A percentile compares a stretch with the other conserved stretches of the same genome.
These are phyloP conservation scores for Aspergillus panamensis DNA, from an alignment of 495 filamentous ascomycete species.

Conservation along the genomic window DNA sequence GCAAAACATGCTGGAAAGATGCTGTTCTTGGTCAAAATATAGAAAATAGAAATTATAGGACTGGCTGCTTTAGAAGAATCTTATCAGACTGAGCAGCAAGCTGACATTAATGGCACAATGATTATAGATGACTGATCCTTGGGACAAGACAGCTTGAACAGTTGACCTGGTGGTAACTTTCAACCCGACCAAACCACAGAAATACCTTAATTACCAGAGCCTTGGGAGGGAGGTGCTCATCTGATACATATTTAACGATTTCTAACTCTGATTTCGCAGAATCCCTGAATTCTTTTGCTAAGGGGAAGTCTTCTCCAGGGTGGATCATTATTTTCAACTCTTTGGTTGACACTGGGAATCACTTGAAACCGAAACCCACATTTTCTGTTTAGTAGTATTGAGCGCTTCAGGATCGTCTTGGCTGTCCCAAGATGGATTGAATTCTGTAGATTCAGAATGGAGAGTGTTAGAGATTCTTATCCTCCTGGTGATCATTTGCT, in stretches of 20 bases:
- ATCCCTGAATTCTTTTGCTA: neutral
- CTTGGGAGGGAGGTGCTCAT: neutral
- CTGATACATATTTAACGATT: neutral
- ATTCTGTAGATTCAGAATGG: too few species aligned
- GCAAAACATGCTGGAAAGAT: neutral
- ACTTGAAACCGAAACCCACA: conserved; percentile 16
- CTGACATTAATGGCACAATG: neutral
- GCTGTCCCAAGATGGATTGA: neutral
- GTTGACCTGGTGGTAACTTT: neutral
- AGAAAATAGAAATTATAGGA: neutral
- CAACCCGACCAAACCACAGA: neutral
- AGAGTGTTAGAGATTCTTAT: too few species aligned
- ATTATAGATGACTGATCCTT: neutral
- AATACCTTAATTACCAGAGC: neutral
- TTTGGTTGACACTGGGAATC: conserved; percentile 11
- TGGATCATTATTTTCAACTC: neutral
- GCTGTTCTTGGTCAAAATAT: neutral
- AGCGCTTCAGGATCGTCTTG: conserved; percentile 1
- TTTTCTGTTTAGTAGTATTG: conserved; percentile 6
- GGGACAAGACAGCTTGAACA: neutral
- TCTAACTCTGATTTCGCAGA: neutral
- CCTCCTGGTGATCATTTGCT: too few species aligned
- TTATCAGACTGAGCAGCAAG: too few species aligned
- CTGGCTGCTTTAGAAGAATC: neutral
- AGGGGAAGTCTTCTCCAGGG: neutral